Percentiles rank a stretch among this genome's conserved stretches.
Conservation (phyloP, 768 basidiomycete species). For the Pleurotus eryngii region DNA sequence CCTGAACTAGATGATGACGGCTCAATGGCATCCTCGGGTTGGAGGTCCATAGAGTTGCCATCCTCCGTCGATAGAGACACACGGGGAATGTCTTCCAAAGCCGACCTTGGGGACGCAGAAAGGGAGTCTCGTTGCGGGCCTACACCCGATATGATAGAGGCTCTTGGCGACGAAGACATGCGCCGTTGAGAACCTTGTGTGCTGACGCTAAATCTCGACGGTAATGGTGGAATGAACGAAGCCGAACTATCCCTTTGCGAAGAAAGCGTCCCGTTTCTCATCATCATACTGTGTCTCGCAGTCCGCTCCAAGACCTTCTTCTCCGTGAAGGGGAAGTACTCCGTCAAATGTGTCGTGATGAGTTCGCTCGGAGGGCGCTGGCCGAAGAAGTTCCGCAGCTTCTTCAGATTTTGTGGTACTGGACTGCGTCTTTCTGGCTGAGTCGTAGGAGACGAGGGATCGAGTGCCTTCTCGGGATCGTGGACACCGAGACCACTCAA, state of each 20-base stretch:
- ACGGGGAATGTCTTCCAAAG: slow-evolving; percentile 55
- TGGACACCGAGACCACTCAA: slow-evolving; percentile 90
- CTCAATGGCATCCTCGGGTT: slow-evolving; percentile 39
- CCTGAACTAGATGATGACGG: slow-evolving; percentile 15
- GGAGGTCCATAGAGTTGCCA: slow-evolving; percentile 61
- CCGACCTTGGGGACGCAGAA: slow-evolving; percentile 16
- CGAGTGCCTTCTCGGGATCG: slow-evolving; percentile 67
- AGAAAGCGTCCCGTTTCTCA: slow-evolving; percentile 36
- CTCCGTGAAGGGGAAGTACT: slow-evolving; percentile 94
- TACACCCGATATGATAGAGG: slow-evolving; percentile 39
- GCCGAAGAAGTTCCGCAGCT: slow-evolving; percentile 94
- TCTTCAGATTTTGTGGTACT: slow-evolving; percentile 35
- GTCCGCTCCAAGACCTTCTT: slow-evolving; percentile 88
- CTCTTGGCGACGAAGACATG: slow-evolving; percentile 39
- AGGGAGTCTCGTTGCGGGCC: slow-evolving; percentile 36
- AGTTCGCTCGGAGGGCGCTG: slow-evolving; percentile 97
- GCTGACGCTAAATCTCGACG: slow-evolving; percentile 63
- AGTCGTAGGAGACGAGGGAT: slow-evolving; percentile 47
- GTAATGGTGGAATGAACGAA: slow-evolving; percentile 43
- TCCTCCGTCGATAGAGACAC: slow-evolving; percentile 77
- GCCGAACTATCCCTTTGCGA: slow-evolving; percentile 46
- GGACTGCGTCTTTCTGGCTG: slow-evolving; percentile 24
- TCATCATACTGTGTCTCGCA: slow-evolving; percentile 86
- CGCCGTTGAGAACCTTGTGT: slow-evolving; percentile 47
- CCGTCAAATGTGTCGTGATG: slow-evolving; percentile 89